Conservation (phyloP, 306 rosid species). For the Lotus japonicus region DNA sequence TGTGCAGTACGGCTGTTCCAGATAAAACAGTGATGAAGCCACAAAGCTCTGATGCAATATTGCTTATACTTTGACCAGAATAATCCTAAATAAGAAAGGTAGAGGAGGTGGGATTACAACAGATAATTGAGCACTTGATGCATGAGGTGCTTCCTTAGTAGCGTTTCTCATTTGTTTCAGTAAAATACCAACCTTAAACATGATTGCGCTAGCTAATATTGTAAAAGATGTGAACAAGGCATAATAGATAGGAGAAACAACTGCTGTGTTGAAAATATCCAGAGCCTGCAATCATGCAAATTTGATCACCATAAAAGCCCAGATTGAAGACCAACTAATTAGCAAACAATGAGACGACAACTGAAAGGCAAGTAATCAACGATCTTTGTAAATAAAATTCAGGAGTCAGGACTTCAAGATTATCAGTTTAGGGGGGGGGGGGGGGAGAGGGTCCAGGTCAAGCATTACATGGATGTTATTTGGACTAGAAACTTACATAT, state of each 20-base stretch:
- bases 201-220: conserved; percentile 84
- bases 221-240: conserved; percentile 93
- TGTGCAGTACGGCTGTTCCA: conserved; percentile 76
- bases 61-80: conserved; percentile 84
- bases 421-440: not conserved
- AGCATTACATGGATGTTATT: conserved; percentile 5
- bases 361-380: not conserved
- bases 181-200: conserved; percentile 80
- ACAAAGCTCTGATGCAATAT: conserved; percentile 78
- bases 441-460: not conserved
- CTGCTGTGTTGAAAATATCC: conserved; percentile 80
- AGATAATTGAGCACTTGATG: conserved; percentile 14
- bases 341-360: conserved; percentile 14
- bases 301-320: conserved; percentile 8
- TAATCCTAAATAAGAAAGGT: conserved; percentile 55
- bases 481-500: not conserved
- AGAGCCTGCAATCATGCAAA: conserved; percentile 57
- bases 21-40: conserved; percentile 87
- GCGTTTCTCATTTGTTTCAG: conserved; percentile 12
- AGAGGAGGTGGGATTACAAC: conserved; percentile 9
- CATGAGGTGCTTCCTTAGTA: not conserved
- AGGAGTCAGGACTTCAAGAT: not conserved
- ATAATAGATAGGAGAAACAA: conserved; percentile 87
- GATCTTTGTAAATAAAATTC: not conserved
- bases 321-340: conserved; percentile 16